These are phyloP conservation scores for Uncinocarpus reesii DNA, from an alignment of 2,329 filamentous ascomycete genomes.

Conservation along the genomic window DNA sequence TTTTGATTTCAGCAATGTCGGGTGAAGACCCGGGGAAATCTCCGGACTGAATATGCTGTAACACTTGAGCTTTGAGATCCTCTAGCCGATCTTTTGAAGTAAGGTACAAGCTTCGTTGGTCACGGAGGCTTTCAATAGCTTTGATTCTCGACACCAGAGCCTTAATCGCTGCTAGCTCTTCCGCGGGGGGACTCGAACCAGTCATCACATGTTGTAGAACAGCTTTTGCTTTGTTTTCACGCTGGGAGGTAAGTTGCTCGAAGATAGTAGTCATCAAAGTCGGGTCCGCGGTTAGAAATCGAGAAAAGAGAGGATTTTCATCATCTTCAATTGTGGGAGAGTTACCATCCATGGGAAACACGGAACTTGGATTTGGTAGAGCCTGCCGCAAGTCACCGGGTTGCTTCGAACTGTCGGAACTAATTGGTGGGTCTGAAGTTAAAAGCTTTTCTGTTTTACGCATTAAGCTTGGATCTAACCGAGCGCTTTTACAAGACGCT, in stretches of 20 bases:
- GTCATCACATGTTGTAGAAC: slow-evolving; percentile 32
- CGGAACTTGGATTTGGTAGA: neutral
- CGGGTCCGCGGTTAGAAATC: slow-evolving; percentile 26
- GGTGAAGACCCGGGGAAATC: slow-evolving; percentile 24
- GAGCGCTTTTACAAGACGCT: neutral
- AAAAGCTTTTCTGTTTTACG: neutral
- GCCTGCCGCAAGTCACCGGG: neutral
- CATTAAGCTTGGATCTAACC: slow-evolving; percentile 13
- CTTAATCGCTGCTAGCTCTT: slow-evolving; percentile 30
- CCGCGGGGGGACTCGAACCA: slow-evolving; percentile 24
- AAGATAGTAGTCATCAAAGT: slow-evolving; percentile 23
- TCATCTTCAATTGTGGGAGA: slow-evolving; percentile 12
- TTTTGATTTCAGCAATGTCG: slow-evolving; percentile 28
- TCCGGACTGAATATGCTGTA: slow-evolving; percentile 29
- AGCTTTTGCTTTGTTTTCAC: slow-evolving; percentile 29
- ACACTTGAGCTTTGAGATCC: slow-evolving; percentile 28
- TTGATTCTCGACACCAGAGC: slow-evolving; percentile 29
- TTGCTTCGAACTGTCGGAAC: neutral
- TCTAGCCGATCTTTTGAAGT: slow-evolving; percentile 25
- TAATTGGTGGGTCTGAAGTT: neutral
- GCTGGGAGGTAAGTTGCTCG: slow-evolving; percentile 23
- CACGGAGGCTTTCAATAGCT: slow-evolving; percentile 28
- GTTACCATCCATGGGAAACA: neutral
- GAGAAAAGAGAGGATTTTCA: slow-evolving; percentile 22
- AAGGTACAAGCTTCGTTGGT: slow-evolving; percentile 23